A percentile compares a stretch with the other conserved stretches of the same genome.
phyloP scores from a whole-genome alignment of 2,329 filamentous ascomycete genomes.

The Trichoderma semiorbis region DNA sequence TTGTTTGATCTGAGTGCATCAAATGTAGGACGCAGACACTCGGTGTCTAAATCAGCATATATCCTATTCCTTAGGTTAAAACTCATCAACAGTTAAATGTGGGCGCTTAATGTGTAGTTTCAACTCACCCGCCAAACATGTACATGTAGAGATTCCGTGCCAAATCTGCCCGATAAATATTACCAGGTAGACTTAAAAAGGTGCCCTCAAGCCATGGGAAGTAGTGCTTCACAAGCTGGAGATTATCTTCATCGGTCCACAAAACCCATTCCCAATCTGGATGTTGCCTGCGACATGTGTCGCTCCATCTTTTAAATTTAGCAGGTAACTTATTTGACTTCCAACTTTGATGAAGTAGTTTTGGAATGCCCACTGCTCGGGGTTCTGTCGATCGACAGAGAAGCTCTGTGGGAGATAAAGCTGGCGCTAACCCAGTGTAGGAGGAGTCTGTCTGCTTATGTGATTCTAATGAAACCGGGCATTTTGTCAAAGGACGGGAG shows the following conservation, averaged over 20 bases:
- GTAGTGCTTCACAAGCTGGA: slow-evolving; percentile 30
- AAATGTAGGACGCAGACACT: background rate
- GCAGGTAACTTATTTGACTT: slow-evolving; percentile 24
- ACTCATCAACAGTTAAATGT: background rate
- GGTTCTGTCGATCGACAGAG: background rate
- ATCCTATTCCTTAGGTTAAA: background rate
- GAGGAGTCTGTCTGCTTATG: background rate
- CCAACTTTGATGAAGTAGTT: slow-evolving; percentile 29
- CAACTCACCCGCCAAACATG: slow-evolving; percentile 32
- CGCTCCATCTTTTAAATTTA: slow-evolving; percentile 32
- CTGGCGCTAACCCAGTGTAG: background rate
- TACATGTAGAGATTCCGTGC: slow-evolving; percentile 36
- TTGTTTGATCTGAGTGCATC: background rate
- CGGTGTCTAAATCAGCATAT: background rate
- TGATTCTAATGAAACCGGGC: background rate
- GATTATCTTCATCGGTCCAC: slow-evolving; percentile 37
- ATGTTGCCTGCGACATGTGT: slow-evolving; percentile 29
- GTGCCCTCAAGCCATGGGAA: slow-evolving; percentile 32
- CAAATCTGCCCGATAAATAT: slow-evolving; percentile 33
- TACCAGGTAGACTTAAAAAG: slow-evolving; percentile 29
- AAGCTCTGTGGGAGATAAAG: background rate
- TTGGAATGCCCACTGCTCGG: slow-evolving; percentile 35
- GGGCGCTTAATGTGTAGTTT: slow-evolving; percentile 22
- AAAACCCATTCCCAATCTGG: slow-evolving; percentile 36
- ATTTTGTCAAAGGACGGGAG: background rate